phyloP scores from a whole-genome alignment of 306 rosid genomes.

The Elaeagnus macrophylla region DNA sequence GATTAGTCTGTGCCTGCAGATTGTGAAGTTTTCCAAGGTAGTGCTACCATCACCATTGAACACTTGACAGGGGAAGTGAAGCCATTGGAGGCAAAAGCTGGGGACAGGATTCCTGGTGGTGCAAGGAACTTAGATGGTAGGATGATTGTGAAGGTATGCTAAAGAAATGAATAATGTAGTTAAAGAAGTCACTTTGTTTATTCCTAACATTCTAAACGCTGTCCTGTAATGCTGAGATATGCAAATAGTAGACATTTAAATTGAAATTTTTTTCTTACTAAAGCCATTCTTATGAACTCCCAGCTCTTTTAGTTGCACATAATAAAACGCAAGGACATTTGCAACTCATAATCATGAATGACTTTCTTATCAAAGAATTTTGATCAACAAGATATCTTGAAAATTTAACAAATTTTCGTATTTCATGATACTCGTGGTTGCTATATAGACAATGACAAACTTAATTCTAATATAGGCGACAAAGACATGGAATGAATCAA shows the following conservation, averaged over 20 bases:
- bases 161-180: background rate
- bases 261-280: background rate
- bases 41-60: constrained; percentile 86
- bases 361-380: too few relatives aligned
- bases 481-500: constrained; percentile 89
- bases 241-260: background rate
- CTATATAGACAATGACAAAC: constrained; percentile 6
- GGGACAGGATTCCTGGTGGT: constrained; percentile 93
- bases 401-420: too few relatives aligned
- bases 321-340: background rate
- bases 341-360: background rate
- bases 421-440: too few relatives aligned
- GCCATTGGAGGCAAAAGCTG: constrained; percentile 77
- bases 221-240: background rate
- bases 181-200: too few relatives aligned
- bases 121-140: constrained; percentile 97
- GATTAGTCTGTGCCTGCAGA: constrained; percentile 99
- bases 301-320: background rate
- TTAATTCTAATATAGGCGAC: constrained; percentile 43
- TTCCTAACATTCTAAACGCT: background rate
- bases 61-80: constrained; percentile 96
- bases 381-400: too few relatives aligned
- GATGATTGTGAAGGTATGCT: constrained; percentile 80
- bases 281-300: background rate
- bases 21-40: constrained; percentile 91